Conservation (phyloP, 768 basidiomycete genomes). For the Kondoa malvinella region DNA sequence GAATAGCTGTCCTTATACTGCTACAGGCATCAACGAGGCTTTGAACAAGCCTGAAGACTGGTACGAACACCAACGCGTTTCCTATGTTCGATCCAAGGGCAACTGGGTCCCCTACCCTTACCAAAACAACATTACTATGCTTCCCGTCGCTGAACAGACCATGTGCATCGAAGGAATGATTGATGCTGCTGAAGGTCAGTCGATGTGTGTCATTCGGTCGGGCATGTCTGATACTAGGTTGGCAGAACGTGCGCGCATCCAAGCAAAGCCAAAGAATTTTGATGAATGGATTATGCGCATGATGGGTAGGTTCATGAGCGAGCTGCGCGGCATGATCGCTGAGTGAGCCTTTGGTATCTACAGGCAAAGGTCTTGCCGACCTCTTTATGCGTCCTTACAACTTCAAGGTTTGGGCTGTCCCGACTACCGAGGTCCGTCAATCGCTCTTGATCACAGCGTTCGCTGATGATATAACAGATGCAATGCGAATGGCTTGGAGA, state of each 20-base stretch:
- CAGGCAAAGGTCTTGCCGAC: constrained; percentile 32
- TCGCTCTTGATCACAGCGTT: background rate
- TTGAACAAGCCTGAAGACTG: constrained; percentile 34
- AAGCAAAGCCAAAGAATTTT: constrained; percentile 31
- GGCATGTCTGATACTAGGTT: background rate
- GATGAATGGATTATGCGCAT: constrained; percentile 35
- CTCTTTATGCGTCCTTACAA: constrained; percentile 36
- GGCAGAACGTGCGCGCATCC: constrained; percentile 24
- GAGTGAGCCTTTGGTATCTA: background rate
- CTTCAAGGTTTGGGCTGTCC: constrained; percentile 35
- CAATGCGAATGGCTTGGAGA: constrained; percentile 36
- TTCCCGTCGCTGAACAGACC: constrained; percentile 32
- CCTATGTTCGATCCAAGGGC: constrained; percentile 31
- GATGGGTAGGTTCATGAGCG: constrained; percentile 25
- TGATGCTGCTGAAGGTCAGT: constrained; percentile 29
- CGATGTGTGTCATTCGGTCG: background rate
- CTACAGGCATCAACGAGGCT: constrained; percentile 29
- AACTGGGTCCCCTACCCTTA: constrained; percentile 34
- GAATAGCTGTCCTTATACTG: background rate
- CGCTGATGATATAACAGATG: constrained; percentile 26
- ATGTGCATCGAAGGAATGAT: constrained; percentile 34
- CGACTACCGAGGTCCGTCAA: constrained; percentile 28
- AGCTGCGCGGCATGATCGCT: background rate
- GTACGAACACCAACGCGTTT: constrained; percentile 33
- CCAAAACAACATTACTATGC: constrained; percentile 33